phyloP scores from a whole-genome alignment of 164 flowering plant genomes.

The Liquidambar formosana region DNA sequence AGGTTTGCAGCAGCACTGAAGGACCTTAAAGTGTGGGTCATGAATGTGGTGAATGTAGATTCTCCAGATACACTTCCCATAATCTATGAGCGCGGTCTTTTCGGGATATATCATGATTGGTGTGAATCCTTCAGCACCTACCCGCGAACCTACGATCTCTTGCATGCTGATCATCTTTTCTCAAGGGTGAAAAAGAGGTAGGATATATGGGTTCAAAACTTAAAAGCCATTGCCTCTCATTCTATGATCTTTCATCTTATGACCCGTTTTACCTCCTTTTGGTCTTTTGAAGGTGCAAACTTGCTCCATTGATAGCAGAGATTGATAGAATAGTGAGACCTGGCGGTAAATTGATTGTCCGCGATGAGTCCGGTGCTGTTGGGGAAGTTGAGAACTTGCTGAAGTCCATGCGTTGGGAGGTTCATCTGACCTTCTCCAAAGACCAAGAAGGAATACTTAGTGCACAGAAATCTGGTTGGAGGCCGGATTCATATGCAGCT shows the following conservation, averaged over 20 bases:
- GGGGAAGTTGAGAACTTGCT: constrained; percentile 68
- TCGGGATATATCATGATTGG: constrained; percentile 98
- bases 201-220: no score
- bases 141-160: constrained; percentile 82
- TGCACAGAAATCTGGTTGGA: constrained; percentile 72
- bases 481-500: constrained; percentile 47
- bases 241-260: no score
- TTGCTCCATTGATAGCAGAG: constrained; percentile 67
- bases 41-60: constrained; percentile 81
- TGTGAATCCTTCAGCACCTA: constrained; percentile 95
- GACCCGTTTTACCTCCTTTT: no score
- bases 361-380: constrained; percentile 56
- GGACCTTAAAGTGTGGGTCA: constrained; percentile 75
- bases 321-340: constrained; percentile 81
- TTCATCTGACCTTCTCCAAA: constrained; percentile 64
- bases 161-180: constrained; percentile 93
- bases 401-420: constrained; percentile 82
- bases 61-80: constrained; percentile 91
- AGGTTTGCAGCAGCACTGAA: constrained; percentile 92
- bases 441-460: constrained; percentile 69
- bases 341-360: constrained; percentile 76
- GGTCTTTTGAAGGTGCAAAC: constrained; percentile 67
- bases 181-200: constrained; percentile 68
- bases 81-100: constrained; percentile 84
- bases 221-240: no score